A percentile compares a stretch with the other conserved stretches of the same genome.
Conservation (phyloP, 2,329 filamentous ascomycete species). For the Xylariomycetidae sp. region DNA sequence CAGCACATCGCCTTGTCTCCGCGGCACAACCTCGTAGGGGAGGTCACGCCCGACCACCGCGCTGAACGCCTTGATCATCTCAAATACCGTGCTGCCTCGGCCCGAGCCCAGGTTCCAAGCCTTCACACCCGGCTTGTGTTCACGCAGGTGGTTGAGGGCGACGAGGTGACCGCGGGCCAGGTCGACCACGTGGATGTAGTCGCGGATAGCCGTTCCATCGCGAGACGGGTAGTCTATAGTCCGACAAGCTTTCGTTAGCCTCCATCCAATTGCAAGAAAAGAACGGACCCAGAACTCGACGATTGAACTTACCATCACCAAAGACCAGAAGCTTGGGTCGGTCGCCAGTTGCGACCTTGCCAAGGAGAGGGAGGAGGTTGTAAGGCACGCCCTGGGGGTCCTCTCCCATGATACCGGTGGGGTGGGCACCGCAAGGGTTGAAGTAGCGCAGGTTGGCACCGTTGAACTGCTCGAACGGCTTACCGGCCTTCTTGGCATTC, state of each 20-base stretch:
- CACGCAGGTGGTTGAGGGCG: constrained; percentile 83
- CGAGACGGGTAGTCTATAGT: constrained; percentile 75
- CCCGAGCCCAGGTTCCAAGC: constrained; percentile 97
- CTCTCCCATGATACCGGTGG: constrained; percentile 95
- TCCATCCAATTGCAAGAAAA: not conserved
- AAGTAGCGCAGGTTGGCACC: constrained; percentile 92
- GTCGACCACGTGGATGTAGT: constrained; percentile 97
- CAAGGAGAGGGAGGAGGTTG: constrained; percentile 89
- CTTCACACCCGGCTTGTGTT: constrained; percentile 79
- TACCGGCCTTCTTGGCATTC: constrained; percentile 73
- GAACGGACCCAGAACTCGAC: too few relatives aligned
- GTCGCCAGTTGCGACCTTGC: constrained; percentile 93
- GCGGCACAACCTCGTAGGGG: constrained; percentile 76
- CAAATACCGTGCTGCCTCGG: constrained; percentile 89
- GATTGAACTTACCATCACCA: constrained; percentile 64
- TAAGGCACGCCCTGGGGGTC: constrained; percentile 93
- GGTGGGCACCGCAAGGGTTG: constrained; percentile 93
- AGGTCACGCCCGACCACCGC: constrained; percentile 78
- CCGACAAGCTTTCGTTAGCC: constrained; percentile 6
- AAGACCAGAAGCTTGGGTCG: constrained; percentile 92
- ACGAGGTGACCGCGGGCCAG: constrained; percentile 80
- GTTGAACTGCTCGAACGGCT: constrained; percentile 80
- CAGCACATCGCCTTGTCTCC: constrained; percentile 84
- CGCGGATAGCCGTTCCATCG: constrained; percentile 89
- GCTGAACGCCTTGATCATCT: constrained; percentile 95